These are phyloP conservation scores for Austroboletus rostrupii DNA, from an alignment of 1,284 basidiomycete species.

Conservation along the genomic window DNA sequence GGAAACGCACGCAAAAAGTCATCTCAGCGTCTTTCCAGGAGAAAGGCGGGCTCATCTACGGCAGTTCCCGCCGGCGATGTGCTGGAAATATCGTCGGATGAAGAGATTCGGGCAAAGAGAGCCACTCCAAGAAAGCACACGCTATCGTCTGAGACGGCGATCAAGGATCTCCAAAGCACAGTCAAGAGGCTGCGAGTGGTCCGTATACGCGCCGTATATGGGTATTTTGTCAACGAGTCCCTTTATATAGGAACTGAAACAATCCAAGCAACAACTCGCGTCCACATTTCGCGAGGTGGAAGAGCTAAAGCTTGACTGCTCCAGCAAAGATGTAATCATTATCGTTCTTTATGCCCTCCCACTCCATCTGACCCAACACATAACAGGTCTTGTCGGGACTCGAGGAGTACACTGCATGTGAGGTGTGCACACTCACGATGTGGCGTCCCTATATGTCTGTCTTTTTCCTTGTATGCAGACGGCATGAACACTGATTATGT, in stretches of 20 bases:
- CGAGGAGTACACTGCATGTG: slow-evolving; percentile 55
- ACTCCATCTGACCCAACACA: background rate
- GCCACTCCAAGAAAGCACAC: slow-evolving; percentile 2
- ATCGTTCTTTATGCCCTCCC: background rate
- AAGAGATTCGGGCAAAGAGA: slow-evolving; percentile 18
- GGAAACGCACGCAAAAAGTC: slow-evolving; percentile 34
- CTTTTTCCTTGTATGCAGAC: slow-evolving; percentile 3
- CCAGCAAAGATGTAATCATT: slow-evolving; percentile 8
- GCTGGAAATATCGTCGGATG: slow-evolving; percentile 30
- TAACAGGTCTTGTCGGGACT: slow-evolving; percentile 29
- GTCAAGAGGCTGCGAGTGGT: slow-evolving; percentile 24
- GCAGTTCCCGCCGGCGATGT: slow-evolving; percentile 13
- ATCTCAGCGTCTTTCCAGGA: slow-evolving; percentile 20
- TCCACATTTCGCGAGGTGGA: slow-evolving; percentile 16
- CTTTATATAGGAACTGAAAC: slow-evolving; percentile 14
- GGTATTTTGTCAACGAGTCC: too few species aligned
- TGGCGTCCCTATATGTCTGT: slow-evolving; percentile 63
- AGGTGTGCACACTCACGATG: slow-evolving; percentile 58
- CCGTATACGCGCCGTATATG: background rate
- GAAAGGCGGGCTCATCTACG: slow-evolving; percentile 6
- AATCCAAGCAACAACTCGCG: slow-evolving; percentile 6
- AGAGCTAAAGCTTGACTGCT: slow-evolving; percentile 17
- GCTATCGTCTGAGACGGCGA: background rate
- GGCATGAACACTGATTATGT: slow-evolving; percentile 2
- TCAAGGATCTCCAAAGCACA: slow-evolving; percentile 16